Conservation (phyloP, 805 yeast species). For the Candida insectalens region DNA sequence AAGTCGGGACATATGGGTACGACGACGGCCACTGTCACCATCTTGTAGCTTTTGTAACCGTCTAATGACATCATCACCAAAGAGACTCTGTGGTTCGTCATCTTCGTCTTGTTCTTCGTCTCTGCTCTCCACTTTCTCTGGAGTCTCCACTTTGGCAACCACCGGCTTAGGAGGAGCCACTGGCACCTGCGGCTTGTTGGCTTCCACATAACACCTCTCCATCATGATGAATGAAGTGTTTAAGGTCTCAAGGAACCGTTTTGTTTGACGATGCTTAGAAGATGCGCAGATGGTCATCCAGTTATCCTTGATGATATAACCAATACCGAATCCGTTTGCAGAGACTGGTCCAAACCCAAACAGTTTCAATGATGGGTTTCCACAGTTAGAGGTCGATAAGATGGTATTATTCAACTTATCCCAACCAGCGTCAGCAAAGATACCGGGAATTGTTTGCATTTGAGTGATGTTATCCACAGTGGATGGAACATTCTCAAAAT, state of each 20-base stretch:
- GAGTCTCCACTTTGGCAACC: conserved; percentile 4
- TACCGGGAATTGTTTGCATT: conserved; percentile 46
- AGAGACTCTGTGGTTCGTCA: conserved; percentile 3
- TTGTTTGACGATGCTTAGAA: conserved; percentile 83
- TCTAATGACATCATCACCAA: background rate
- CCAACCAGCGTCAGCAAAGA: conserved; percentile 87
- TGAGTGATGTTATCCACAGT: conserved; percentile 13
- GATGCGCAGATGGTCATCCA: conserved; percentile 74
- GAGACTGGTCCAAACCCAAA: conserved; percentile 92
- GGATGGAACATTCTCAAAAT: conserved; percentile 17
- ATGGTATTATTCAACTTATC: conserved; percentile 71
- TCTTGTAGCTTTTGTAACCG: background rate
- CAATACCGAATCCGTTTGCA: conserved; percentile 89
- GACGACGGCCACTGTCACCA: background rate
- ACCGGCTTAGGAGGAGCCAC: too few species aligned
- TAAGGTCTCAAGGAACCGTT: conserved; percentile 63
- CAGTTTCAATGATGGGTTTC: conserved; percentile 76
- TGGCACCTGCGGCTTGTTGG: conserved; percentile 15
- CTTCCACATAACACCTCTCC: conserved; percentile 35
- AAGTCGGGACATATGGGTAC: conserved; percentile 27
- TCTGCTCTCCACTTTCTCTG: background rate
- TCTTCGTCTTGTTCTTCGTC: conserved; percentile 2
- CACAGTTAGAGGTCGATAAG: conserved; percentile 81
- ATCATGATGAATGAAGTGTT: conserved; percentile 52
- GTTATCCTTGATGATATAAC: conserved; percentile 77